Evolutionary conservation across 768 basidiomycete genomes (phyloP).

Genomic region (Trametes cubensis): DNA sequence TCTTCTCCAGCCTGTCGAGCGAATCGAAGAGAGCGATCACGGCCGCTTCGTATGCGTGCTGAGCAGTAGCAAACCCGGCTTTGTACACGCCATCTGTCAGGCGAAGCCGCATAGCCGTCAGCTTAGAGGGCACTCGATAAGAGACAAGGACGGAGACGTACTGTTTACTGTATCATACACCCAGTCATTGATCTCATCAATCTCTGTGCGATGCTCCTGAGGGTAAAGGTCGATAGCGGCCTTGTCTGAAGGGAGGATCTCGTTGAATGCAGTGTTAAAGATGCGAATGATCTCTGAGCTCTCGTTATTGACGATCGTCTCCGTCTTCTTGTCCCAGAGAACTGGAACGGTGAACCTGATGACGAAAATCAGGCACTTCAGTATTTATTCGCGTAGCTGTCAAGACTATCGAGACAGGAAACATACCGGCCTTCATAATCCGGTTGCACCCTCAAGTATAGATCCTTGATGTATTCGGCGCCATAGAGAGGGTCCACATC

Average conservation of each 20-base stretch:
- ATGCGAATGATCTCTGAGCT: slow-evolving; percentile 93
- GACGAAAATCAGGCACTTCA: no score
- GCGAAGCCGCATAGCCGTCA: neutral
- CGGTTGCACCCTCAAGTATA: slow-evolving; percentile 79
- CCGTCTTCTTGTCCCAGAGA: slow-evolving; percentile 88
- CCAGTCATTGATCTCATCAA: slow-evolving; percentile 85
- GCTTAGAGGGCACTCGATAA: no score
- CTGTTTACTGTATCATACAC: slow-evolving; percentile 86
- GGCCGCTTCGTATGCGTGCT: slow-evolving; percentile 80
- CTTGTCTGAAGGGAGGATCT: slow-evolving; percentile 64
- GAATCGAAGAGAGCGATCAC: slow-evolving; percentile 75
- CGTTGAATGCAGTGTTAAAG: slow-evolving; percentile 85
- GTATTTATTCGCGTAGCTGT: neutral
- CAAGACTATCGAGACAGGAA: neutral
- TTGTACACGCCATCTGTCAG: slow-evolving; percentile 81
- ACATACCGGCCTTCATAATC: slow-evolving; percentile 69
- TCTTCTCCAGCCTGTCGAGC: slow-evolving; percentile 79
- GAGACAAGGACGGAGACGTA: slow-evolving; percentile 40
- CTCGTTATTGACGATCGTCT: slow-evolving; percentile 95
- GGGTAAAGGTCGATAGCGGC: slow-evolving; percentile 80
- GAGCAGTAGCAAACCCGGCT: slow-evolving; percentile 81
- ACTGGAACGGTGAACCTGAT: slow-evolving; percentile 81
- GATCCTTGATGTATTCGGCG: slow-evolving; percentile 74
- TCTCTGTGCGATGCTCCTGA: slow-evolving; percentile 63
- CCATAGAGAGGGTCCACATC: slow-evolving; percentile 75